These are phyloP conservation scores for Melaleuca alternifolia DNA, from an alignment of 345 rosid species.

Conservation along the genomic window DNA sequence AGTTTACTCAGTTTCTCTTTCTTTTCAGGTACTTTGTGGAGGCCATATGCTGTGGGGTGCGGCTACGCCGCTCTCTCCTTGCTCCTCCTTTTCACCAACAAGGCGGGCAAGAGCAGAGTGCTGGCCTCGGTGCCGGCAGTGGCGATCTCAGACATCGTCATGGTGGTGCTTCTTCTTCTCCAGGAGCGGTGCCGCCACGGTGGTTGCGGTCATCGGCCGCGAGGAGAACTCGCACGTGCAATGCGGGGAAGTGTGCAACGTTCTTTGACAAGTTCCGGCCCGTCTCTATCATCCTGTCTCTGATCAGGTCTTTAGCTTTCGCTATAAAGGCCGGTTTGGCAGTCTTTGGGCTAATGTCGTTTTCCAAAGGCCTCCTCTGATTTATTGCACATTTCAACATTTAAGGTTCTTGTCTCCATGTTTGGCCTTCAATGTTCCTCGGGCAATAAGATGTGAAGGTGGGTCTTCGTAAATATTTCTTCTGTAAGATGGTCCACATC, in stretches of 20 bases:
- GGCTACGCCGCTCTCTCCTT: constrained; percentile 38
- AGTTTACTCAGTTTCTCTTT: too few relatives aligned
- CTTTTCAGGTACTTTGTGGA: constrained; percentile 33
- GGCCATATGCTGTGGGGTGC: constrained; percentile 40
- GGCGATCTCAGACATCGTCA: constrained; percentile 25
- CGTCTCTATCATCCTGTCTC: constrained; percentile 16
- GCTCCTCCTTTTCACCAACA: constrained; percentile 7
- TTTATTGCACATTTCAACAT: neutral
- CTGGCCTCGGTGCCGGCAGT: neutral
- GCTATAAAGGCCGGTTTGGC: neutral
- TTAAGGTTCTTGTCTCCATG: neutral
- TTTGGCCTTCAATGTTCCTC: neutral
- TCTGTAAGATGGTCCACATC: neutral
- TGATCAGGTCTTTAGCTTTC: constrained; percentile 28
- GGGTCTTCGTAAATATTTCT: neutral
- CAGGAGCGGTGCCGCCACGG: constrained; percentile 41
- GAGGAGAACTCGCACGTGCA: constrained; percentile 50
- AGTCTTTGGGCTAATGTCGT: neutral
- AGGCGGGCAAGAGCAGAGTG: neutral
- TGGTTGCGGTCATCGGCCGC: constrained; percentile 33
- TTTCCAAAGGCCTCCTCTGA: neutral
- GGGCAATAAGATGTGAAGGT: neutral
- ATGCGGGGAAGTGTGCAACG: constrained; percentile 45
- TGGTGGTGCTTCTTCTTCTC: constrained; percentile 49
- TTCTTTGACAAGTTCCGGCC: constrained; percentile 45